Evolutionary conservation across 75 land plant species (phyloP).

Genomic region (Chamaecyparis obtusa): DNA sequence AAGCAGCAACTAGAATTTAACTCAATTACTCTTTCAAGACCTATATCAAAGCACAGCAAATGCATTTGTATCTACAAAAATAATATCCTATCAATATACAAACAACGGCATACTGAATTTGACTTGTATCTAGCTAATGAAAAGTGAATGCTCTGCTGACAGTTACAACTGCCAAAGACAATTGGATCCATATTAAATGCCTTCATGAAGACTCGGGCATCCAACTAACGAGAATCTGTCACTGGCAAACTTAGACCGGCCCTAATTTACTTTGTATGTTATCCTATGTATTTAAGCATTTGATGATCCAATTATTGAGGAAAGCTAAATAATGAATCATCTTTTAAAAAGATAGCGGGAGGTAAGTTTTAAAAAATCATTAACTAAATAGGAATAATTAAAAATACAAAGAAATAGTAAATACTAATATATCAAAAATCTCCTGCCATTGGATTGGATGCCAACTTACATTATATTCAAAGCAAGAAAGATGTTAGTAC

Average conservation of each 20-base stretch:
- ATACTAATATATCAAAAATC: background rate
- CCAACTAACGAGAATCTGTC: background rate
- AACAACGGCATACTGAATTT: background rate
- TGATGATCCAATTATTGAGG: background rate
- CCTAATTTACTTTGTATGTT: background rate
- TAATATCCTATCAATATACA: background rate
- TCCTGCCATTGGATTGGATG: background rate
- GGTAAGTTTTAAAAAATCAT: background rate
- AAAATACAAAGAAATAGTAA: background rate
- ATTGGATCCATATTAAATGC: background rate
- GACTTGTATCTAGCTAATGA: background rate
- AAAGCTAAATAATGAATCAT: background rate
- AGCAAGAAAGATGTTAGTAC: slow-evolving; percentile 12
- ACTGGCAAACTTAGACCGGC: background rate
- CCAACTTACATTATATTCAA: slow-evolving; percentile 9
- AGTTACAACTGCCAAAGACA: background rate
- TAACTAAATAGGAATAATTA: background rate
- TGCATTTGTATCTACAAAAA: background rate
- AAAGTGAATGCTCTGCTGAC: background rate
- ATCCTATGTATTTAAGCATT: background rate
- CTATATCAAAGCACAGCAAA: background rate
- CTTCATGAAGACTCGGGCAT: background rate
- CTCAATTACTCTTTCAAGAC: background rate
- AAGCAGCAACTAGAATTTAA: background rate
- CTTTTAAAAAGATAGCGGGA: background rate